A percentile compares a stretch with the other conserved stretches of the same genome.
Evolutionary conservation across 2,329 filamentous ascomycete genomes (phyloP).

Genomic region (Fusarium duplospermum): DNA sequence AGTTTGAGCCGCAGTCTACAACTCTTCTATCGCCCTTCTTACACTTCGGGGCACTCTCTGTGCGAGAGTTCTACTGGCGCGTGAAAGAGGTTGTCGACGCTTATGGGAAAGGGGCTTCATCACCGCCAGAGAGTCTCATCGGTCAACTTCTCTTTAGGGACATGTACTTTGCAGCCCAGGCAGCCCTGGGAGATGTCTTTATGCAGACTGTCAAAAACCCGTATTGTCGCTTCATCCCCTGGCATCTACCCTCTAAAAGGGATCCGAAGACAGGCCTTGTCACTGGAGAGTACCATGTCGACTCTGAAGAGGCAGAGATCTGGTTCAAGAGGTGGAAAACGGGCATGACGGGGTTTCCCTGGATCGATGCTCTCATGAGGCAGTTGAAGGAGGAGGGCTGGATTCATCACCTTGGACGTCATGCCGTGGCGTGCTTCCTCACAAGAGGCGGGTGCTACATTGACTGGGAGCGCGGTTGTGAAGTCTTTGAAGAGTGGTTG

Average conservation of each 20-base stretch:
- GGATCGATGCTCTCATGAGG: slow-evolving; percentile 84
- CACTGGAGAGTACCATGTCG: slow-evolving; percentile 72
- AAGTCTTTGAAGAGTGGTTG: slow-evolving; percentile 81
- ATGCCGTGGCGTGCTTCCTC: slow-evolving; percentile 84
- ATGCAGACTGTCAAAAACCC: slow-evolving; percentile 73
- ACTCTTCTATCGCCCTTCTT: slow-evolving; percentile 79
- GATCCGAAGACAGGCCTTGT: slow-evolving; percentile 57
- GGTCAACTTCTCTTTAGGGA: slow-evolving; percentile 83
- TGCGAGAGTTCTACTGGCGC: slow-evolving; percentile 79
- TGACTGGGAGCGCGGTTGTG: slow-evolving; percentile 81
- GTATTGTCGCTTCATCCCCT: slow-evolving; percentile 79
- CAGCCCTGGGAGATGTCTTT: slow-evolving; percentile 72
- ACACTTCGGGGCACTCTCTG: slow-evolving; percentile 79
- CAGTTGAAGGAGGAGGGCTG: slow-evolving; percentile 78
- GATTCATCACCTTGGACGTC: slow-evolving; percentile 83
- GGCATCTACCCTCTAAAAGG: slow-evolving; percentile 76
- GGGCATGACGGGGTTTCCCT: slow-evolving; percentile 80
- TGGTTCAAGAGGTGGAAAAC: slow-evolving; percentile 77
- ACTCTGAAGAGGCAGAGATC: slow-evolving; percentile 69
- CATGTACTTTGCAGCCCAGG: slow-evolving; percentile 86
- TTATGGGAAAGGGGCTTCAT: slow-evolving; percentile 67
- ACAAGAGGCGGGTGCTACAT: slow-evolving; percentile 83
- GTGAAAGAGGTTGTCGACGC: slow-evolving; percentile 70
- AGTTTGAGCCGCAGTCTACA: slow-evolving; percentile 78
- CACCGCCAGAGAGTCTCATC: slow-evolving; percentile 74